phyloP scores from a whole-genome alignment of 495 filamentous ascomycete genomes.

The Schizothecium vesticola region DNA sequence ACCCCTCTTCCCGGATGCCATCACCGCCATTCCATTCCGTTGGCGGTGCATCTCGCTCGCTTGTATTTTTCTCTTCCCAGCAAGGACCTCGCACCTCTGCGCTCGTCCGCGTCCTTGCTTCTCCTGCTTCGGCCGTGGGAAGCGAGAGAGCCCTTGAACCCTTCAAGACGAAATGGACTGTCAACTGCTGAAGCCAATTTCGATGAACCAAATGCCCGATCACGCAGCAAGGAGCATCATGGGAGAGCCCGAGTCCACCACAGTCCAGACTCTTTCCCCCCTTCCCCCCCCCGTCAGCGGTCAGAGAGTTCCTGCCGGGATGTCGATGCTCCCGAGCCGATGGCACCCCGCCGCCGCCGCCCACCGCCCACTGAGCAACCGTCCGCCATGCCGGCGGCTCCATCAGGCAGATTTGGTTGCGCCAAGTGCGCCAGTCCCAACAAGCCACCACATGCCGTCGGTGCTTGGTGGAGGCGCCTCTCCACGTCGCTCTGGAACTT shows the following conservation, averaged over 20 bases:
- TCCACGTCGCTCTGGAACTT: not conserved
- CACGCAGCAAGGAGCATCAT: not conserved
- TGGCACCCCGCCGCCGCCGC: not conserved
- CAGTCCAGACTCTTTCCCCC: not conserved
- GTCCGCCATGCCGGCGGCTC: slow-evolving; percentile 12
- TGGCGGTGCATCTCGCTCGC: not conserved
- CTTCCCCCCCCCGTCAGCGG: not conserved
- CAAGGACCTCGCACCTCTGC: not conserved
- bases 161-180: not conserved
- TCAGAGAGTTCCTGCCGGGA: not conserved
- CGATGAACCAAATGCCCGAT: not conserved
- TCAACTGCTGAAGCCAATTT: not conserved
- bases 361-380: not conserved
- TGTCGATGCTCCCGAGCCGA: slow-evolving; percentile 8
- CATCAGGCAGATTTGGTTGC: slow-evolving; percentile 10
- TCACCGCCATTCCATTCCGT: not conserved
- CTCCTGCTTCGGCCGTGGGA: not conserved
- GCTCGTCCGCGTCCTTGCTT: not conserved
- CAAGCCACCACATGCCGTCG: slow-evolving; percentile 3
- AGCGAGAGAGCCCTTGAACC: not conserved
- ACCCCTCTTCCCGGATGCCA: not conserved
- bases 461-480: not conserved
- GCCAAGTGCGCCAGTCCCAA: slow-evolving; percentile 3
- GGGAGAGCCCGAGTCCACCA: not conserved
- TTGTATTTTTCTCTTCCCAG: not conserved